Conservation (phyloP, 2,329 filamentous ascomycete species). For the Alternaria angustiovoidea region DNA sequence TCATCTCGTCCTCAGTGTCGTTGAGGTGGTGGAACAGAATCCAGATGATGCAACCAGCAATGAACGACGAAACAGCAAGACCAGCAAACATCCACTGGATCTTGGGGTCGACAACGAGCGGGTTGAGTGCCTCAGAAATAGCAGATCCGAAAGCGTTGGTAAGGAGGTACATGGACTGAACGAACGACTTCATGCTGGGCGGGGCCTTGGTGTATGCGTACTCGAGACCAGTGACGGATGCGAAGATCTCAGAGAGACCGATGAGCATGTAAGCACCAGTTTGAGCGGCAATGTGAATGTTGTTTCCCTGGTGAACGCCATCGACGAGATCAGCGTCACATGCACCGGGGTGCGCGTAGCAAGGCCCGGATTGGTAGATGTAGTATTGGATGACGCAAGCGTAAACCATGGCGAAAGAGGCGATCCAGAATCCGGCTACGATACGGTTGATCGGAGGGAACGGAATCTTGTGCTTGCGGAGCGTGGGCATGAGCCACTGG, state of each 20-base stretch:
- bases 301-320: constrained; percentile 46
- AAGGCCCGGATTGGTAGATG: constrained; percentile 64
- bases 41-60: constrained; percentile 48
- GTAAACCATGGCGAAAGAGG: constrained; percentile 62
- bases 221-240: constrained; percentile 57
- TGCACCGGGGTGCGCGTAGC: constrained; percentile 54
- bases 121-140: constrained; percentile 69
- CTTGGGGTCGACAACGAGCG: constrained; percentile 68
- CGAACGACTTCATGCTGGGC: constrained; percentile 58
- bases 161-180: constrained; percentile 65
- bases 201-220: constrained; percentile 60
- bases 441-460: constrained; percentile 63
- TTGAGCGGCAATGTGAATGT: constrained; percentile 57
- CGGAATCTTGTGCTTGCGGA: constrained; percentile 53
- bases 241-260: constrained; percentile 58
- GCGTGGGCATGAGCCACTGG: constrained; percentile 52
- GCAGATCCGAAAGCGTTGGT: constrained; percentile 68
- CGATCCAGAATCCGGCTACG: constrained; percentile 61
- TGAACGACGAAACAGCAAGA: constrained; percentile 40
- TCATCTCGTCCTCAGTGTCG: constrained; percentile 48
- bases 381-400: constrained; percentile 66
- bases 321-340: constrained; percentile 41
- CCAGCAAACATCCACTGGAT: constrained; percentile 69
- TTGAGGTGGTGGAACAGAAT: constrained; percentile 51
- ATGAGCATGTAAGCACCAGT: constrained; percentile 59